These are phyloP conservation scores for Fusarium sp. DNA, from an alignment of 2,329 filamentous ascomycete genomes.

Conservation along the genomic window DNA sequence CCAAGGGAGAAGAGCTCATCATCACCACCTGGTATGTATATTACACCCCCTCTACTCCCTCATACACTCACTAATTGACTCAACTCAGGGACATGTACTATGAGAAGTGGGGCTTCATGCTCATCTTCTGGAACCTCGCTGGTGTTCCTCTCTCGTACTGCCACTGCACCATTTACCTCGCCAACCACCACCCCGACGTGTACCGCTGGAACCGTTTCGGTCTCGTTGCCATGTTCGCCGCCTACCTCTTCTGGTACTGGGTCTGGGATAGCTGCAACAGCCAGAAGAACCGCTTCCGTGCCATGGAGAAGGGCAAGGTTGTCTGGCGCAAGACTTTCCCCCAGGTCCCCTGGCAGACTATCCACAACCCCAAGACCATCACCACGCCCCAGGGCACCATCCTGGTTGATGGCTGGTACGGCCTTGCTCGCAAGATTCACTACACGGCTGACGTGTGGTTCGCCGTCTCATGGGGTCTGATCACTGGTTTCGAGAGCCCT, in stretches of 20 bases:
- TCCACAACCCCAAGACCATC: slow-evolving; percentile 87
- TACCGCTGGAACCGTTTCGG: slow-evolving; percentile 84
- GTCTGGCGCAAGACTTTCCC: slow-evolving; percentile 86
- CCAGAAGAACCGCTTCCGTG: slow-evolving; percentile 94
- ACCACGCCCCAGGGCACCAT: slow-evolving; percentile 81
- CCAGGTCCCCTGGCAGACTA: slow-evolving; percentile 88
- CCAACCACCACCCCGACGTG: slow-evolving; percentile 83
- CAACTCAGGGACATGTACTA: slow-evolving; percentile 86
- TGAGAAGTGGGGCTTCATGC: slow-evolving; percentile 97
- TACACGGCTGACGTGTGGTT: slow-evolving; percentile 67
- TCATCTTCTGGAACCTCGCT: slow-evolving; percentile 97
- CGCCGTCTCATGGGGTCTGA: slow-evolving; percentile 65
- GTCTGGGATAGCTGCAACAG: slow-evolving; percentile 94
- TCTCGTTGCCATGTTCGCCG: slow-evolving; percentile 74
- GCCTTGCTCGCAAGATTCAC: slow-evolving; percentile 76
- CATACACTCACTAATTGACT: neutral
- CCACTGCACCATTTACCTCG: slow-evolving; percentile 92
- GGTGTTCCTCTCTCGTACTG: slow-evolving; percentile 94
- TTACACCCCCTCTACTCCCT: neutral
- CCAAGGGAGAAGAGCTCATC: slow-evolving; percentile 93
- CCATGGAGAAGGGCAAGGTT: slow-evolving; percentile 80
- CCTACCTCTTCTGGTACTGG: slow-evolving; percentile 90
- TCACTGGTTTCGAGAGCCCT: slow-evolving; percentile 73
- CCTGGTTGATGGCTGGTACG: slow-evolving; percentile 89
- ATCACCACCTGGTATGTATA: slow-evolving; percentile 78